These are phyloP conservation scores for Novakomyces olei DNA, from an alignment of 805 yeast genomes.

Conservation along the genomic window DNA sequence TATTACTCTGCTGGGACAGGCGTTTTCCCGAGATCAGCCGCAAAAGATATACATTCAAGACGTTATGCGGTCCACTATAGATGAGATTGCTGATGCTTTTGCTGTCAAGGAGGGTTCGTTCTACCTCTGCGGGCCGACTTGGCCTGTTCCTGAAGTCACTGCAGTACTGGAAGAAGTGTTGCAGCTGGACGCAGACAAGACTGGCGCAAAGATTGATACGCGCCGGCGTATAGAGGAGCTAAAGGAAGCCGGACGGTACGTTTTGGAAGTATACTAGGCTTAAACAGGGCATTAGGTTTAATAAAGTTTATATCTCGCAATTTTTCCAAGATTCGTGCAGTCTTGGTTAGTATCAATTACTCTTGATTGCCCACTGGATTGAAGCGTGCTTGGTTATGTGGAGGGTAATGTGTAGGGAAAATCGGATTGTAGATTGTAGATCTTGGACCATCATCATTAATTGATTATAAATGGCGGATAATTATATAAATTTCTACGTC, in stretches of 20 bases:
- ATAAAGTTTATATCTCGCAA: no score
- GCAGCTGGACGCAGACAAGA: slow-evolving; percentile 27
- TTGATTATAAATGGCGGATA: no score
- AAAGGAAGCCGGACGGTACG: slow-evolving; percentile 81
- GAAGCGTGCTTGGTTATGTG: no score
- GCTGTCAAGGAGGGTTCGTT: slow-evolving; percentile 63
- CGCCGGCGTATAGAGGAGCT: slow-evolving; percentile 70
- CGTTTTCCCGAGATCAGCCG: slow-evolving; percentile 92
- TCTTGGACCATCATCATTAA: no score
- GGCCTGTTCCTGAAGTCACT: slow-evolving; percentile 97
- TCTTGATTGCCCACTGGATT: no score
- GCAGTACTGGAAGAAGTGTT: slow-evolving; percentile 71
- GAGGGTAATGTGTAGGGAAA: no score
- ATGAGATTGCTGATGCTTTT: slow-evolving; percentile 56
- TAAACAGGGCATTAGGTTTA: no score
- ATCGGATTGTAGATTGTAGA: no score
- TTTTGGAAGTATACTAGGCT: slow-evolving; percentile 67
- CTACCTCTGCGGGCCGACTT: slow-evolving; percentile 95
- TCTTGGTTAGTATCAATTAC: no score
- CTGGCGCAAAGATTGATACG: slow-evolving; percentile 49
- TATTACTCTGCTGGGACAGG: slow-evolving; percentile 88
- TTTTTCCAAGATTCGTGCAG: no score
- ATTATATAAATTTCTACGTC: no score
- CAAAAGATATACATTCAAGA: slow-evolving; percentile 90
- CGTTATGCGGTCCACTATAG: slow-evolving; percentile 56